A percentile compares a stretch with the other conserved stretches of the same genome.
These are phyloP conservation scores for Grifola frondosa DNA, from an alignment of 1,284 basidiomycete genomes.

Conservation along the genomic window DNA sequence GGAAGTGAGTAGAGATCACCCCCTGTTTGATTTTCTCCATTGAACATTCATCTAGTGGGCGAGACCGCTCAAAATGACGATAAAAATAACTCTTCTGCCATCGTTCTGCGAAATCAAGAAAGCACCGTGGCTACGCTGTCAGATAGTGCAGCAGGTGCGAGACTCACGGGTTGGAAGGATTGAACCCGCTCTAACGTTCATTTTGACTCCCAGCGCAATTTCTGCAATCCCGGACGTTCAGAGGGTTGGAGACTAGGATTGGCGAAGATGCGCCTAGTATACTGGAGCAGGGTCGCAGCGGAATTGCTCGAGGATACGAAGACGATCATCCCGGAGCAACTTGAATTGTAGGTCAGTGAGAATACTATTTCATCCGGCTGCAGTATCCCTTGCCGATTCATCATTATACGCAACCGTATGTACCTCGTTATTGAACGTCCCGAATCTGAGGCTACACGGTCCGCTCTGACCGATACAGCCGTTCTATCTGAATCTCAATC, in stretches of 20 bases:
- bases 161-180: too few relatives aligned
- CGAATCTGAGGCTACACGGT: too few relatives aligned
- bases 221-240: constrained; percentile 71
- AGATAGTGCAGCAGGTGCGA: constrained; percentile 73
- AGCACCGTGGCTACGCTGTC: constrained; percentile 51
- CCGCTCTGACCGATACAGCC: too few relatives aligned
- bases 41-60: not conserved
- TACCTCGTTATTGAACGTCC: too few relatives aligned
- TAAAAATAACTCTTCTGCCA: constrained; percentile 30
- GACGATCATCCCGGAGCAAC: constrained; percentile 32
- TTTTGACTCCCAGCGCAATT: constrained; percentile 53
- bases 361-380: too few relatives aligned
- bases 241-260: constrained; percentile 79
- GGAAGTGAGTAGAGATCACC: constrained; percentile 44
- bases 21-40: too few relatives aligned
- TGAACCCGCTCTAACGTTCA: not conserved
- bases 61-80: constrained; percentile 5
- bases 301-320: constrained; percentile 86
- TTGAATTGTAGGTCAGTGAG: not conserved
- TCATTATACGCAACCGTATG: too few relatives aligned
- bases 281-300: constrained; percentile 86
- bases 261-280: constrained; percentile 81
- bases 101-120: constrained; percentile 68
- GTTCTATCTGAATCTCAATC: too few relatives aligned
- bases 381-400: too few relatives aligned